phyloP scores from a whole-genome alignment of 2,329 filamentous ascomycete genomes.

The Chrysosporium keratinophilum region DNA sequence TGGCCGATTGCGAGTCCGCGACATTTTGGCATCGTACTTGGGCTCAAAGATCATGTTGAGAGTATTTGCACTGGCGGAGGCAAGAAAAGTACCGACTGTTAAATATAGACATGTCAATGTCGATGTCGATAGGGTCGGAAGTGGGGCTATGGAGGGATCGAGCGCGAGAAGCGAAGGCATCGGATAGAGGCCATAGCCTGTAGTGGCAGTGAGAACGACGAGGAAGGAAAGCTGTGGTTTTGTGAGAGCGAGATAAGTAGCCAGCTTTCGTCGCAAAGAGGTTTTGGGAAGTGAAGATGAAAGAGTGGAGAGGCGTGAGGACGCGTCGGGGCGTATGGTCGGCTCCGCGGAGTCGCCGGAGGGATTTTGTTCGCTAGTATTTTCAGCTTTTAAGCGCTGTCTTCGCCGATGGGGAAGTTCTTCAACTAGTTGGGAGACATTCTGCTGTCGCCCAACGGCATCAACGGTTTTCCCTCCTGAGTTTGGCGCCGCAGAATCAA shows the following conservation, averaged over 20 bases:
- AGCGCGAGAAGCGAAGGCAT: constrained; percentile 78
- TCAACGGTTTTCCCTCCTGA: neutral
- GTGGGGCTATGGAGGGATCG: constrained; percentile 54
- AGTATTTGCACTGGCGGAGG: constrained; percentile 82
- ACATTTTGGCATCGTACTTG: constrained; percentile 83
- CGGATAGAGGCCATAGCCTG: constrained; percentile 85
- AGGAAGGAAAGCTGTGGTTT: constrained; percentile 90
- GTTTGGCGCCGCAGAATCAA: constrained; percentile 15
- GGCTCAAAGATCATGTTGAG: constrained; percentile 97
- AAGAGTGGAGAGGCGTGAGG: constrained; percentile 48
- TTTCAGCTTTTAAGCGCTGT: constrained; percentile 32
- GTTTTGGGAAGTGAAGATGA: constrained; percentile 47
- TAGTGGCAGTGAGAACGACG: constrained; percentile 81
- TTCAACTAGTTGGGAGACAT: constrained; percentile 13
- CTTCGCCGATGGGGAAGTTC: constrained; percentile 36
- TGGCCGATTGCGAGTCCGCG: constrained; percentile 79
- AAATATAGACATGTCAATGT: constrained; percentile 88
- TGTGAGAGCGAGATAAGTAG: constrained; percentile 79
- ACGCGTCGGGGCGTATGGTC: constrained; percentile 49
- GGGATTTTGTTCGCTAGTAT: constrained; percentile 19
- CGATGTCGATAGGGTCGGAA: constrained; percentile 56
- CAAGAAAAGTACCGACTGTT: constrained; percentile 77
- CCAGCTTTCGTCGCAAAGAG: constrained; percentile 56
- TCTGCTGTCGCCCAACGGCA: neutral
- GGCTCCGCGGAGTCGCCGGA: constrained; percentile 25